Base-by-base conservation (phyloP, 78 protist genomes). In the Bodo saltans region DNA sequence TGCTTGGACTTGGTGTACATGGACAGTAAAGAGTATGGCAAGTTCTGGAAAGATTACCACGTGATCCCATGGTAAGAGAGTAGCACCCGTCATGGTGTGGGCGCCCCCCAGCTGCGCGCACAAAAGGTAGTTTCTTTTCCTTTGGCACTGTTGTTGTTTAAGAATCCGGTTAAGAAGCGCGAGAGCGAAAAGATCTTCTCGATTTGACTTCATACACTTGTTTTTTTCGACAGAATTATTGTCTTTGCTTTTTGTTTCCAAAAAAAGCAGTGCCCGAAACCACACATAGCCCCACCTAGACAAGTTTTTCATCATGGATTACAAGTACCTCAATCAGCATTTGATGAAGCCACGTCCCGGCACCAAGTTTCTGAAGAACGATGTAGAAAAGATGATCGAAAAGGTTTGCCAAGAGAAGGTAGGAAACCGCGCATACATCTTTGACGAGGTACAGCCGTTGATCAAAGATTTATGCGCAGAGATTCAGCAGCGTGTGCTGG, bases 1-100 rank as follows among this genome's bases (percentile, higher is more conserved):
- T 69, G 93, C 35, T 68, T 95, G 30, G 97, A 95, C 80, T 97
- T 97, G n/a, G 73, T 96, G 40, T 67, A 39, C 39, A 1, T 1
- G 3, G 82, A 74, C 69, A 29, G 40, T 21, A 2, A 35, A 1
- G 79, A 42, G 32, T 83, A 85, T 83, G 23, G 74, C 33, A 53
- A 74, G 32, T 75, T 85, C 42, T 75, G 47, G 69, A 85, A 85
- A 35, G 88, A 85, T 42, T 85, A 68, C 79, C 88, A 75, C 71
- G 33, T 2, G 38, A 60, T 76, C 3, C 70, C 79, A 8, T 85
- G 88, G 88, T 85, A 29, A 84, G 60, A 17, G n/a, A n/a, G n/a
- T n/a, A n/a, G n/a, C n/a, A n/a, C n/a, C n/a, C n/a, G n/a, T n/a
- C n/a, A n/a, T n/a, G n/a, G n/a, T n/a, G n/a, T n/a, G n/a, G n/a